Conservation (phyloP, 2,329 filamentous ascomycete species). For the Claviceps maximensis region DNA sequence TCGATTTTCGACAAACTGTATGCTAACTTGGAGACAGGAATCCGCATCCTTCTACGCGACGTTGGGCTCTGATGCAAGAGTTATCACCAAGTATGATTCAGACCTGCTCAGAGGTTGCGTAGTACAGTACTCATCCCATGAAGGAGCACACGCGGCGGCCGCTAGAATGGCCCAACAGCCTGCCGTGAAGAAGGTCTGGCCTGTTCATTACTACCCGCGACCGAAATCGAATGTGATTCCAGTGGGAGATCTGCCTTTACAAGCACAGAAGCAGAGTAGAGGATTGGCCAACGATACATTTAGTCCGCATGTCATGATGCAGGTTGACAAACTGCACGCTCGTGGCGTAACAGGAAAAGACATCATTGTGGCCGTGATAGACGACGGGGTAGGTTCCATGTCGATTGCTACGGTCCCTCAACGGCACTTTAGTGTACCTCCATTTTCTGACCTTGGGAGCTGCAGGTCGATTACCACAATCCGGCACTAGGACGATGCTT, state of each 20-base stretch:
- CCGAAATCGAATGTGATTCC: not conserved
- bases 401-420: too few relatives aligned
- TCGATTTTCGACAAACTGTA: not conserved
- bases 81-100: not conserved
- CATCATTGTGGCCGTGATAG: conserved; percentile 7
- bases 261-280: not conserved
- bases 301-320: conserved; percentile 9
- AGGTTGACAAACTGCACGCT: conserved; percentile 8
- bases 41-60: not conserved
- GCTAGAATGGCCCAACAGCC: not conserved
- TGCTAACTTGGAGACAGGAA: not conserved
- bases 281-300: not conserved
- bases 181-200: not conserved
- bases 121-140: not conserved
- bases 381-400: conserved; percentile 21
- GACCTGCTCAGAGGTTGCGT: not conserved
- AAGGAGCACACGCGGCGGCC: not conserved
- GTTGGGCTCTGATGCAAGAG: not conserved
- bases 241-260: not conserved
- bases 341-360: conserved; percentile 8
- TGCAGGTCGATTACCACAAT: conserved; percentile 42
- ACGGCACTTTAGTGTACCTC: too few relatives aligned
- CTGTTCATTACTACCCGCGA: not conserved
- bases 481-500: conserved; percentile 47
- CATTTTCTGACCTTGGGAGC: conserved; percentile 8